These are phyloP conservation scores for Nicotiana knightiana DNA, from an alignment of 257 asterid genomes.

Conservation along the genomic window DNA sequence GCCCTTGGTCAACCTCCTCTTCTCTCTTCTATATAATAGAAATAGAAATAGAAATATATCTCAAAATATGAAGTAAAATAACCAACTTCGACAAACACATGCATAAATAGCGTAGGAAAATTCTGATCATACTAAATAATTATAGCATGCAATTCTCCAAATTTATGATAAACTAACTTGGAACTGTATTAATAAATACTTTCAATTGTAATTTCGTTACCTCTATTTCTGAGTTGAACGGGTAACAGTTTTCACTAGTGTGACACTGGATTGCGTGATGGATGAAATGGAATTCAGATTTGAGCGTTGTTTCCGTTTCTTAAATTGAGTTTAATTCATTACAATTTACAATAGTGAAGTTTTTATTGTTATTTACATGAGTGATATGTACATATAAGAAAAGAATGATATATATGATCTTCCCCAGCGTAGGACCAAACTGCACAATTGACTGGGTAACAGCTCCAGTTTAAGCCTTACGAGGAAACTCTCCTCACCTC, in stretches of 20 bases:
- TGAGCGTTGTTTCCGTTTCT: neutral
- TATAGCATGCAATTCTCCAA: neutral
- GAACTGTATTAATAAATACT: neutral
- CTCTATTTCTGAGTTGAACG: neutral
- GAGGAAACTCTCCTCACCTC: neutral
- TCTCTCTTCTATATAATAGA: too few species aligned
- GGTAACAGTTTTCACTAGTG: neutral
- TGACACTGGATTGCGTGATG: neutral
- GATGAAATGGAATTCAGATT: too few species aligned
- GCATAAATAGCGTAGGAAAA: neutral
- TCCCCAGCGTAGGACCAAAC: neutral
- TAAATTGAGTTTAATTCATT: neutral
- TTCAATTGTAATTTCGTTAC: neutral
- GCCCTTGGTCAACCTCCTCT: too few species aligned
- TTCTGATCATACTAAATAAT: neutral
- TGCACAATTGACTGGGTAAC: conserved; percentile 1
- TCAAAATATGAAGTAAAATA: neutral
- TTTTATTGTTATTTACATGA: neutral
- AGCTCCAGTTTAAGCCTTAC: neutral
- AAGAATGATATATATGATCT: neutral
- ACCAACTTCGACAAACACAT: neutral
- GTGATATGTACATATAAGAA: neutral
- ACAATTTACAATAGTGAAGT: neutral
- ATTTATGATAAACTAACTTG: too few species aligned
- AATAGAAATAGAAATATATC: too few species aligned